phyloP scores from a whole-genome alignment of 306 rosid species.

The Vigna trinervia region DNA sequence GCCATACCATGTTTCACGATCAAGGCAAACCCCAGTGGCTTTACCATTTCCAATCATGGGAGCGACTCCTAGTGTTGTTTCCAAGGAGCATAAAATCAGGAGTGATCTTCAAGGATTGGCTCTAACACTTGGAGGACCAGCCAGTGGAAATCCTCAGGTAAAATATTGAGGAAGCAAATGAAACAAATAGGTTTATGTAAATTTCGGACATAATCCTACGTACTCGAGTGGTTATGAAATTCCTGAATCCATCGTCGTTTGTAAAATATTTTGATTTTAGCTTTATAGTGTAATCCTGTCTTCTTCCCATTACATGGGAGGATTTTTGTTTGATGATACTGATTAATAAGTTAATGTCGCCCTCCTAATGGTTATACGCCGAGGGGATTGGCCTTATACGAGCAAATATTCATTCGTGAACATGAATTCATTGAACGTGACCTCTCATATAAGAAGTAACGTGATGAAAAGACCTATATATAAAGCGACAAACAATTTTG shows the following conservation, averaged over 20 bases:
- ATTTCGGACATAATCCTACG: conserved; percentile 25
- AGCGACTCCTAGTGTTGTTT: conserved; percentile 32
- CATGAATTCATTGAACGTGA: conserved; percentile 22
- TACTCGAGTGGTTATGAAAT: neutral
- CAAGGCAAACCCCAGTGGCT: neutral
- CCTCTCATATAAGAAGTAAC: conserved; percentile 1
- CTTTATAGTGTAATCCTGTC: neutral
- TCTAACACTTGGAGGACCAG: conserved; percentile 80
- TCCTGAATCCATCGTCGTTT: neutral
- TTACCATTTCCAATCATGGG: conserved; percentile 51
- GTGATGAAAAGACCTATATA: neutral
- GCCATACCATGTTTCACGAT: neutral
- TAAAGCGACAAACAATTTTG: neutral
- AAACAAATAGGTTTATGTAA: conserved; percentile 41
- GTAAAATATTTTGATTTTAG: conserved; percentile 4
- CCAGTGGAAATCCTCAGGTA: conserved; percentile 51
- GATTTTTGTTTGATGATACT: conserved; percentile 15
- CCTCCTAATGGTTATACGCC: neutral
- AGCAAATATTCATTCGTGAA: neutral
- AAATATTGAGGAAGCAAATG: conserved; percentile 8
- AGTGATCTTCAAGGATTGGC: conserved; percentile 72
- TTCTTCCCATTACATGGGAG: neutral
- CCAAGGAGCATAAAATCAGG: conserved; percentile 55
- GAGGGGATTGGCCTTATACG: neutral
- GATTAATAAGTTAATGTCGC: neutral